Conservation (phyloP, 176 grass and related monocot species). For the Lolium rigidum region DNA sequence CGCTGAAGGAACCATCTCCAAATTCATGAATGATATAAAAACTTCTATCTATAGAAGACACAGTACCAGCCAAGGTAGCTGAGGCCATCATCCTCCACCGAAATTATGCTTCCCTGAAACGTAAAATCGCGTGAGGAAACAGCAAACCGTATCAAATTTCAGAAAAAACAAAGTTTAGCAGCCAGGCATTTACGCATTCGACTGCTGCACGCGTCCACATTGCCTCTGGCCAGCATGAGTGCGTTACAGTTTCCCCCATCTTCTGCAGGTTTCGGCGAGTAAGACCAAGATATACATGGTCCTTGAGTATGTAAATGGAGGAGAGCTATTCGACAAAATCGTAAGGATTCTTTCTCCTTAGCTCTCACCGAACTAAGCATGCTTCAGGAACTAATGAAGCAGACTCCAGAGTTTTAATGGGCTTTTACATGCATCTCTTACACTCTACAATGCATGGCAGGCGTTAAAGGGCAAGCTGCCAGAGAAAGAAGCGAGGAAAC, state of each 20-base stretch:
- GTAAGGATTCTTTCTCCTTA: constrained; percentile 46
- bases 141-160: not conserved
- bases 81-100: not conserved
- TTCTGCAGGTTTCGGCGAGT: constrained; percentile 82
- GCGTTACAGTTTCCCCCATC: not conserved
- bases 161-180: not conserved
- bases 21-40: not conserved
- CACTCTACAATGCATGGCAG: constrained; percentile 28
- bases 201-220: not conserved
- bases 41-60: not conserved
- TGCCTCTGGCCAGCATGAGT: not conserved
- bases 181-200: not conserved
- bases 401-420: not conserved
- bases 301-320: constrained; percentile 86
- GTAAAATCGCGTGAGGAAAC: not conserved
- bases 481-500: constrained; percentile 70
- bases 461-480: constrained; percentile 65
- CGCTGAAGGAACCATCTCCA: not conserved
- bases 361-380: not conserved
- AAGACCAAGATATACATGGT: constrained; percentile 98
- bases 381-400: not conserved
- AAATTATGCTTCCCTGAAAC: constrained; percentile 25
- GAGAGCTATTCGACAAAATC: constrained; percentile 91
- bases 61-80: not conserved
- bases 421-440: not conserved